phyloP scores from a whole-genome alignment of 257 asterid species.

The Cinchona pubescens region DNA sequence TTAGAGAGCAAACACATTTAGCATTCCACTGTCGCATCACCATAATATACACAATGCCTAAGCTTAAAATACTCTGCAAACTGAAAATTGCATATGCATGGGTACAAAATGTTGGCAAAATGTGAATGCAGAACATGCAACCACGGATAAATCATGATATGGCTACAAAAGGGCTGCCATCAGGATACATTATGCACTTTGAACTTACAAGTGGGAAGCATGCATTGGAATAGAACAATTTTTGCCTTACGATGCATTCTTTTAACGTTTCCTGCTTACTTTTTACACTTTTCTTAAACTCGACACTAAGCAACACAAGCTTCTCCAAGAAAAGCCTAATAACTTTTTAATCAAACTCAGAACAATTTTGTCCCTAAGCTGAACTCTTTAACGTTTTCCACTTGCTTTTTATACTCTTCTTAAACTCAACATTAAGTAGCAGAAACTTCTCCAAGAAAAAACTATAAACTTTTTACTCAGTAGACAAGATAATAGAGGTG shows the following conservation, averaged over 20 bases:
- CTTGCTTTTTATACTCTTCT: neutral
- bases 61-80: too few species aligned
- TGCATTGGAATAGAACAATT: conserved; percentile 3
- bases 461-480: neutral
- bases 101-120: too few species aligned
- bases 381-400: neutral
- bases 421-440: neutral
- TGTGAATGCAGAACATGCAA: neutral
- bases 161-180: neutral
- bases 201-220: too few species aligned
- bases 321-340: too few species aligned
- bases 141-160: neutral
- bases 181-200: neutral
- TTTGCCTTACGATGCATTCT: neutral
- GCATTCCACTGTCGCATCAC: neutral
- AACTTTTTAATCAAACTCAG: neutral
- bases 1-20: neutral
- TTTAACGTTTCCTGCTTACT: neutral
- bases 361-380: neutral
- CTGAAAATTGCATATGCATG: neutral
- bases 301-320: neutral
- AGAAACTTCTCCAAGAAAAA: neutral
- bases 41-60: neutral
- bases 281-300: neutral
- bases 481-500: neutral